Evolutionary conservation across 2,329 filamentous ascomycete genomes (phyloP).

Genomic region (Botryotinia convoluta): DNA sequence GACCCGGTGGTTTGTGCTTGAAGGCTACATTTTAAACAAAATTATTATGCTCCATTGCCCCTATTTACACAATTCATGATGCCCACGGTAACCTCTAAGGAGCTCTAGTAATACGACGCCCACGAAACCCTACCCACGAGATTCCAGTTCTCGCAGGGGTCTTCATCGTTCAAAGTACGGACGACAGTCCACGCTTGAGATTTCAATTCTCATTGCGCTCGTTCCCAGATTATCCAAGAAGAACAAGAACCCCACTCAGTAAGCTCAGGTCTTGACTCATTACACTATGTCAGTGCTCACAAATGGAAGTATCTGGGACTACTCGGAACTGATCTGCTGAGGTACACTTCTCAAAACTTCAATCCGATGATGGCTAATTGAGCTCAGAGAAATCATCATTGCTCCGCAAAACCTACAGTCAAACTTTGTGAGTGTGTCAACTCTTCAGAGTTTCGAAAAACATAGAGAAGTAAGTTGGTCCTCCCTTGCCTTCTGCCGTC

Average conservation of each 20-base stretch:
- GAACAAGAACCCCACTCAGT: background rate
- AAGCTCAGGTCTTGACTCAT: background rate
- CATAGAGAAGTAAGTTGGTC: background rate
- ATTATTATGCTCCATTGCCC: background rate
- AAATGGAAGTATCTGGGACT: background rate
- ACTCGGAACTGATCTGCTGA: background rate
- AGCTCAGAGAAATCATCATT: slow-evolving; percentile 13
- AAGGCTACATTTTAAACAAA: background rate
- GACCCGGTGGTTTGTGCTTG: background rate
- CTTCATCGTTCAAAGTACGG: background rate
- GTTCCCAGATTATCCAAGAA: background rate
- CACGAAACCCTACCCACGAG: background rate
- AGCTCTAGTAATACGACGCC: background rate
- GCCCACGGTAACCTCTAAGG: background rate
- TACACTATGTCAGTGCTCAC: background rate
- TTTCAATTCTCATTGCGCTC: background rate
- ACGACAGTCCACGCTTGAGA: background rate
- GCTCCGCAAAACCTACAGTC: background rate
- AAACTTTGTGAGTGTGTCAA: background rate
- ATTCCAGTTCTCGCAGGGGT: background rate
- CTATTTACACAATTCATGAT: background rate
- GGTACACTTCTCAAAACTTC: background rate
- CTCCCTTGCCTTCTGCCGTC: background rate
- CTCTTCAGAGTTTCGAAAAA: background rate
- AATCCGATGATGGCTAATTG: background rate